These are phyloP conservation scores for Luffa acutangula DNA, from an alignment of 306 rosid species.

Conservation along the genomic window DNA sequence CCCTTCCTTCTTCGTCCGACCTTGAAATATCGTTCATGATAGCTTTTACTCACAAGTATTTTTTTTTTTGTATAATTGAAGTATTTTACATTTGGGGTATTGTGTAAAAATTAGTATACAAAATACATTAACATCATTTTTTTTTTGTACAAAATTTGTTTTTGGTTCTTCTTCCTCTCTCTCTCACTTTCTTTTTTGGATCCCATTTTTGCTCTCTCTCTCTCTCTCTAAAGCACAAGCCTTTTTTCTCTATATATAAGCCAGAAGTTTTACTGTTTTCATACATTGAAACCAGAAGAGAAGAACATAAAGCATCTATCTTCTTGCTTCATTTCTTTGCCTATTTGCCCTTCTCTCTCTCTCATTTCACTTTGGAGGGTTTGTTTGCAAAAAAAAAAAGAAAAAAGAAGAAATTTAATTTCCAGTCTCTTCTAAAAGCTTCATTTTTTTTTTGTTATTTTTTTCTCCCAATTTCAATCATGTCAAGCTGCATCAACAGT, in stretches of 20 bases:
- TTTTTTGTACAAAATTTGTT: background rate
- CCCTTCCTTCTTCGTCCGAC: no score
- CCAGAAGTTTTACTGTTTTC: slow-evolving; percentile 33
- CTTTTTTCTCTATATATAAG: slow-evolving; percentile 34
- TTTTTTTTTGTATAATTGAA: background rate
- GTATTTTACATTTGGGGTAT: background rate
- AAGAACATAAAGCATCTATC: slow-evolving; percentile 29
- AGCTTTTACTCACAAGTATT: background rate
- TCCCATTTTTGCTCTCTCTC: slow-evolving; percentile 1
- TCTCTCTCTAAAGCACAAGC: background rate
- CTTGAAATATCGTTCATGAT: background rate
- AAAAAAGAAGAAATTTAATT: background rate
- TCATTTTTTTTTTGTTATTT: background rate
- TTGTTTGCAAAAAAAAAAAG: background rate
- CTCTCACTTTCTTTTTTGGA: slow-evolving; percentile 14
- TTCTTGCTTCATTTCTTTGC: slow-evolving; percentile 10
- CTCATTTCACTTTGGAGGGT: background rate
- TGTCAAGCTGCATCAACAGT: slow-evolving; percentile 64
- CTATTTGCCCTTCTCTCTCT: background rate
- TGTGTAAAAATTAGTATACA: background rate
- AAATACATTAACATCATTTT: background rate
- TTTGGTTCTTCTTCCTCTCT: background rate
- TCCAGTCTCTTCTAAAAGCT: background rate
- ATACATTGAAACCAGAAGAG: slow-evolving; percentile 27
- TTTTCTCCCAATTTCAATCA: slow-evolving; percentile 6